Percentiles rank a stretch among this genome's conserved stretches.
Evolutionary conservation across 495 filamentous ascomycete genomes (phyloP).

Genomic region (Penicillium maclennaniae): DNA sequence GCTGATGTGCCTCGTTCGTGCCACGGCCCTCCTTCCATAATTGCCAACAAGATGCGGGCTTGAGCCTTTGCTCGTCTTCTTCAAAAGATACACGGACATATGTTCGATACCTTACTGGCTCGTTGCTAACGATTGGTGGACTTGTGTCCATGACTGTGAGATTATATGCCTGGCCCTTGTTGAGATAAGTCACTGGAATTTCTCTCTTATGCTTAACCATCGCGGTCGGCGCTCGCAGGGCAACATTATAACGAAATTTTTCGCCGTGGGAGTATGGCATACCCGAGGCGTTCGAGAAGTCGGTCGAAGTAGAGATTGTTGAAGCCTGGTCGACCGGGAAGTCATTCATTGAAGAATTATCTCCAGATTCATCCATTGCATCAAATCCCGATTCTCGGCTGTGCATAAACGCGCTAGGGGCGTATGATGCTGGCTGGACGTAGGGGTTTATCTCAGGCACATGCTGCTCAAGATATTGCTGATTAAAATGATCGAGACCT

Average conservation of each 20-base stretch:
- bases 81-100: constrained; percentile 90
- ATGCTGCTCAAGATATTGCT: constrained; percentile 58
- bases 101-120: constrained; percentile 65
- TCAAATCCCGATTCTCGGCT: constrained; percentile 68
- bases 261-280: constrained; percentile 36
- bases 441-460: constrained; percentile 77
- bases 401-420: constrained; percentile 76
- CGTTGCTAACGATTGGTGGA: constrained; percentile 44
- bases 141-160: constrained; percentile 66
- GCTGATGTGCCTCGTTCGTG: constrained; percentile 82
- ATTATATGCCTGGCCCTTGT: constrained; percentile 92
- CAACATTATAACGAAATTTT: constrained; percentile 85
- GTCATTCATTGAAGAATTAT: constrained; percentile 56
- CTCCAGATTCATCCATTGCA: constrained; percentile 62
- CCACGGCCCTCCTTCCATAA: constrained; percentile 93
- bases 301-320: constrained; percentile 24
- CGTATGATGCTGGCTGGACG: constrained; percentile 61
- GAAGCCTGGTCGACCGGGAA: constrained; percentile 36
- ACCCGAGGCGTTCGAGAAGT: constrained; percentile 16
- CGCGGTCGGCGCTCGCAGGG: constrained; percentile 89
- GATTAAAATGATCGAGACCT: constrained; percentile 57
- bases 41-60: constrained; percentile 82
- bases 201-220: constrained; percentile 85
- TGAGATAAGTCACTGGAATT: constrained; percentile 88
- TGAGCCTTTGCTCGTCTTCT: constrained; percentile 78